These are phyloP conservation scores for Kluyveromyces dobzhanskii DNA, from an alignment of 805 yeast genomes.

Conservation along the genomic window DNA sequence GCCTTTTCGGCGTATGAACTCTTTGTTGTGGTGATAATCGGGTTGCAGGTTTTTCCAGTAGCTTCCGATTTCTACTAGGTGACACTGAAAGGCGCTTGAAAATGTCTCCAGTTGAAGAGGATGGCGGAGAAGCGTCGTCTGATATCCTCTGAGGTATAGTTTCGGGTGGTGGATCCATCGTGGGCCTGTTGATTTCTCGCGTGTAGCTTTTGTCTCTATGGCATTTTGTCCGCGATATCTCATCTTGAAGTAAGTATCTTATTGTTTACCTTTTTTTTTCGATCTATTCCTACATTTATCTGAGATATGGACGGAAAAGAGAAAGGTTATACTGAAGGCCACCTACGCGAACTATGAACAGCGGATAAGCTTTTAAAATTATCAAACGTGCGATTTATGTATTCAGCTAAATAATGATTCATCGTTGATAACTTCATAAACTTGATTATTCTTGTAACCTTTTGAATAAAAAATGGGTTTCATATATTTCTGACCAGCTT, in stretches of 20 bases:
- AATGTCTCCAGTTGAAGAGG: conserved; percentile 11
- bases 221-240: too few relatives aligned
- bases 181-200: neutral
- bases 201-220: too few relatives aligned
- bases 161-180: neutral
- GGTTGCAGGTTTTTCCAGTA: conserved; percentile 17
- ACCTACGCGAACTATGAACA: too few relatives aligned
- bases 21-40: conserved; percentile 15
- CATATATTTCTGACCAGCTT: conserved; percentile 22
- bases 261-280: too few relatives aligned
- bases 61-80: conserved; percentile 15
- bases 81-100: conserved; percentile 21
- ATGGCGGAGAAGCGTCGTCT: conserved; percentile 5
- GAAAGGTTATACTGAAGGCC: too few relatives aligned
- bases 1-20: conserved; percentile 23
- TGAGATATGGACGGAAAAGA: too few relatives aligned
- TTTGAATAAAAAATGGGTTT: conserved; percentile 20
- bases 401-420: conserved; percentile 18
- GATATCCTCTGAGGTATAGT: neutral
- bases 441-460: conserved; percentile 23
- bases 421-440: conserved; percentile 22
- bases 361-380: too few relatives aligned
- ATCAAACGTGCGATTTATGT: too few relatives aligned
- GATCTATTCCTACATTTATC: too few relatives aligned
- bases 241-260: too few relatives aligned